phyloP scores from a whole-genome alignment of 164 flowering plant species.

The Aristolochia contorta region DNA sequence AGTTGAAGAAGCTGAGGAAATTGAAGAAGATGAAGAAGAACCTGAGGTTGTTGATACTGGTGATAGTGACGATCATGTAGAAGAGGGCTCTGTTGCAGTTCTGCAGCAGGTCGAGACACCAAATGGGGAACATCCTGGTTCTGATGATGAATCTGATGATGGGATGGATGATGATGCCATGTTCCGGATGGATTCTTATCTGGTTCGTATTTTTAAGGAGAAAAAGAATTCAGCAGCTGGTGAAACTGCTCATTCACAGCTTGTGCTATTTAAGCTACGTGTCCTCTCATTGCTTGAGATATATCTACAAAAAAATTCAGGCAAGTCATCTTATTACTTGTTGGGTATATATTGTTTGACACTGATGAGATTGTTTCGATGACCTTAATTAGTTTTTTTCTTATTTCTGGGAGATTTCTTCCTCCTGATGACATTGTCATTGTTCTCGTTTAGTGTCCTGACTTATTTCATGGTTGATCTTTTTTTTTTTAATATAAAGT shows the following conservation, averaged over 20 bases:
- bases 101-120: conserved; percentile 17
- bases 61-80: conserved; percentile 54
- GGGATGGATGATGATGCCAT: conserved; percentile 97
- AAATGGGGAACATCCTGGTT: conserved; percentile 17
- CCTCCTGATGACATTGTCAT: no score
- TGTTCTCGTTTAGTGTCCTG: no score
- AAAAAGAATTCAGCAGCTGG: conserved; percentile 64
- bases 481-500: no score
- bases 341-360: no score
- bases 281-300: conserved; percentile 92
- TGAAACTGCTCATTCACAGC: conserved; percentile 85
- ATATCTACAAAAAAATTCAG: conserved; percentile 77
- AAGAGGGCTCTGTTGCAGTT: conserved; percentile 59
- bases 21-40: conserved; percentile 34
- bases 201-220: conserved; percentile 67
- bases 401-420: no score
- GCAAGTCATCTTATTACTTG: conserved; percentile 25
- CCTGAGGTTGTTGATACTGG: conserved; percentile 49
- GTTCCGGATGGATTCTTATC: conserved; percentile 87
- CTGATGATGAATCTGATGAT: conserved; percentile 71
- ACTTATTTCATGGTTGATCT: no score
- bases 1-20: conserved; percentile 76
- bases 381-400: no score
- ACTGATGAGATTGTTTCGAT: no score
- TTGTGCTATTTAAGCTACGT: conserved; percentile 81